These are phyloP conservation scores for Ilex paraguariensis DNA, from an alignment of 305 asterid genomes.

Conservation along the genomic window DNA sequence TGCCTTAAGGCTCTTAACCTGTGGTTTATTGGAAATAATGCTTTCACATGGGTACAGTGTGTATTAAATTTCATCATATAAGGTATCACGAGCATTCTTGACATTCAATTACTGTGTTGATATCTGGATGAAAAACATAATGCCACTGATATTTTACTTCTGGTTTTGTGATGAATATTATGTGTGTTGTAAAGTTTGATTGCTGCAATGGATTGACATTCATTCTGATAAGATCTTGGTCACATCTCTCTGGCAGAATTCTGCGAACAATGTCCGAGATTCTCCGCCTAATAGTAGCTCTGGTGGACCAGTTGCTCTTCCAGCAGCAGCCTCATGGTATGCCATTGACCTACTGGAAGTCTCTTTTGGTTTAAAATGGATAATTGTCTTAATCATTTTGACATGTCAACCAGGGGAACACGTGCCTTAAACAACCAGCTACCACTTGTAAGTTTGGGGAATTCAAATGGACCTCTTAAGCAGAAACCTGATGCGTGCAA, in stretches of 20 bases:
- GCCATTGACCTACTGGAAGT: conserved; percentile 12
- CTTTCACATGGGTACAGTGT: neutral
- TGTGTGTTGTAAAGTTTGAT: neutral
- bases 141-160: too few relatives aligned
- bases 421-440: conserved; percentile 55
- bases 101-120: neutral
- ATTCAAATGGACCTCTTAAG: conserved; percentile 42
- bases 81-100: neutral
- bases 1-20: neutral
- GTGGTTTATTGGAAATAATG: neutral
- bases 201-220: conserved; percentile 1
- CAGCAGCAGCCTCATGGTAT: conserved; percentile 94
- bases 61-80: neutral
- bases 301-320: conserved; percentile 82
- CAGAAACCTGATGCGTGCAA: conserved; percentile 21
- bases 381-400: neutral
- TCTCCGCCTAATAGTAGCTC: conserved; percentile 94
- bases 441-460: conserved; percentile 32
- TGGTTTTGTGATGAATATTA: too few relatives aligned
- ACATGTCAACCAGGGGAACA: conserved; percentile 59
- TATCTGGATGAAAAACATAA: too few relatives aligned
- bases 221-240: neutral
- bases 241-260: conserved; percentile 33
- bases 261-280: conserved; percentile 37
- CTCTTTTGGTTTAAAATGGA: conserved; percentile 10